Evolutionary conservation across 2,329 filamentous ascomycete genomes (phyloP).

Genomic region (Neonectria neomacrospora): DNA sequence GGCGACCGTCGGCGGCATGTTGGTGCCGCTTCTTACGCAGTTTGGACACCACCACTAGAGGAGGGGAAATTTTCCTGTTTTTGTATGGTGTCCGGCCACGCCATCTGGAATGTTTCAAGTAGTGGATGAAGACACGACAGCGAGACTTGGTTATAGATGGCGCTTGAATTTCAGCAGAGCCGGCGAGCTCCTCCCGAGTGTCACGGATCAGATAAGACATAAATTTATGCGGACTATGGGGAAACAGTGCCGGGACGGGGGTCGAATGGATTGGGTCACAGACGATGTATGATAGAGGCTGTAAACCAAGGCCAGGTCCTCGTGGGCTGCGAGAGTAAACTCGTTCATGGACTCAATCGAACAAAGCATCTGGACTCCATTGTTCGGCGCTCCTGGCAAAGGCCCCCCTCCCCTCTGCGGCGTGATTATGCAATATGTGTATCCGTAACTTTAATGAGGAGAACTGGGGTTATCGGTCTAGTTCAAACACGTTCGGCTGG

Average conservation of each 20-base stretch:
- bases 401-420: neutral
- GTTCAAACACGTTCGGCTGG: conserved; percentile 12
- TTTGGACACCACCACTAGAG: conserved; percentile 77
- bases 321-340: conserved; percentile 1
- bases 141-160: conserved; percentile 28
- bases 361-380: neutral
- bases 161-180: conserved; percentile 34
- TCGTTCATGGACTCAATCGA: conserved; percentile 4
- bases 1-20: conserved; percentile 79
- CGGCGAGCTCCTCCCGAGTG: conserved; percentile 37
- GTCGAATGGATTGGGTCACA: conserved; percentile 20
- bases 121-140: conserved; percentile 23
- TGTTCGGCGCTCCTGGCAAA: neutral
- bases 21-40: conserved; percentile 80
- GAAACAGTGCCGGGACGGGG: conserved; percentile 17
- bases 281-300: conserved; percentile 28
- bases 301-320: conserved; percentile 5
- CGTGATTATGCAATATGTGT: conserved; percentile 1
- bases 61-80: conserved; percentile 10
- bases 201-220: conserved; percentile 30
- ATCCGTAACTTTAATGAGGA: neutral
- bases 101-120: conserved; percentile 18
- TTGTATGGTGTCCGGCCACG: conserved; percentile 24
- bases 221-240: conserved; percentile 26
- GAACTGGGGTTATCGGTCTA: neutral